phyloP scores from a whole-genome alignment of 2,329 filamentous ascomycete species.

The Trichophyton schoenleinii region DNA sequence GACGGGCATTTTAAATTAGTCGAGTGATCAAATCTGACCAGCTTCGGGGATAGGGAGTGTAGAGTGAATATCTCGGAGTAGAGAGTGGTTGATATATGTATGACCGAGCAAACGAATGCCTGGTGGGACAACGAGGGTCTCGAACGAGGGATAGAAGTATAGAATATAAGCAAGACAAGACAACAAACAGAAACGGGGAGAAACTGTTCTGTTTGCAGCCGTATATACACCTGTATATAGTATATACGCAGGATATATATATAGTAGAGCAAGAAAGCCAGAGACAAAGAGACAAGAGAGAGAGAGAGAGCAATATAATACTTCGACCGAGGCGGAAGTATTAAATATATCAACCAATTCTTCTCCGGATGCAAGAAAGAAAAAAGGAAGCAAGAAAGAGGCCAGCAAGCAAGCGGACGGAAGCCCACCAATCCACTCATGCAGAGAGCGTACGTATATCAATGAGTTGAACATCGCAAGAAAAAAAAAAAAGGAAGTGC shows the following conservation, averaged over 20 bases:
- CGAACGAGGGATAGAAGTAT: neutral
- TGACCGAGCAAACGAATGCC: neutral
- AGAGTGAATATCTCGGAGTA: neutral
- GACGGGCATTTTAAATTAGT: conserved; percentile 40
- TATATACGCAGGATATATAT: neutral
- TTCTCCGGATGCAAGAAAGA: neutral
- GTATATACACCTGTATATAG: neutral
- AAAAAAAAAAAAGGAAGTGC: neutral
- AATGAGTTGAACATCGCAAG: neutral
- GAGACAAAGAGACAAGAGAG: neutral
- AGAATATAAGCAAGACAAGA: neutral
- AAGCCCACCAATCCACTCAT: neutral
- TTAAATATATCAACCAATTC: neutral
- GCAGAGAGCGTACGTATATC: neutral
- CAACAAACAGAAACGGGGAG: conserved; percentile 1
- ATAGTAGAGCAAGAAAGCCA: neutral
- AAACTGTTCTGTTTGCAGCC: neutral
- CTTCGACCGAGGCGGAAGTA: neutral
- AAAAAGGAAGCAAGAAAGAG: neutral
- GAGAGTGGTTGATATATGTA: neutral
- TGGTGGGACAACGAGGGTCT: neutral
- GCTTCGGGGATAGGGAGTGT: neutral
- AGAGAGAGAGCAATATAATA: neutral
- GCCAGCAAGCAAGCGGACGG: neutral
- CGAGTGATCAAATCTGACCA: neutral